Conservation (phyloP, 2,329 filamentous ascomycete genomes). For the Ophiostoma sp. region DNA sequence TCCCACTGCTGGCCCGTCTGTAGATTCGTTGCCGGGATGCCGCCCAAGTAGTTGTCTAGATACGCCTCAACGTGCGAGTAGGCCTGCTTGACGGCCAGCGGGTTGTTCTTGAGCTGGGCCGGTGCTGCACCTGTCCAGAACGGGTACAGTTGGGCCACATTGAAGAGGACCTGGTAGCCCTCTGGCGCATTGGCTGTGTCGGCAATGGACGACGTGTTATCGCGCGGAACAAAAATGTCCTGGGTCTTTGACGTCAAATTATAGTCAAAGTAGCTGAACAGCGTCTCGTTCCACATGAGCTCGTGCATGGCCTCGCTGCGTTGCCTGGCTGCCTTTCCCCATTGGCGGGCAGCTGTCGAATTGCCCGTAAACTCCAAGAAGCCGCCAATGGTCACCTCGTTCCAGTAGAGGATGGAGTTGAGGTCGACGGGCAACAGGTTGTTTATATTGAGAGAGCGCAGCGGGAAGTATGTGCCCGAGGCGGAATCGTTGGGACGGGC, state of each 20-base stretch:
- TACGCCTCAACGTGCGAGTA: constrained; percentile 50
- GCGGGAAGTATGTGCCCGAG: constrained; percentile 57
- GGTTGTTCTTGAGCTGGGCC: constrained; percentile 50
- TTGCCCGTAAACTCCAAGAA: constrained; percentile 51
- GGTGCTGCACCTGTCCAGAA: constrained; percentile 65
- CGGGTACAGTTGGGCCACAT: constrained; percentile 58
- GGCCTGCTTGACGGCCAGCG: constrained; percentile 50
- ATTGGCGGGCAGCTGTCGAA: constrained; percentile 42
- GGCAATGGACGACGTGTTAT: constrained; percentile 41
- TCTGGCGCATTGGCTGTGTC: constrained; percentile 45
- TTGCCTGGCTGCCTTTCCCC: constrained; percentile 38
- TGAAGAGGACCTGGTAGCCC: constrained; percentile 53
- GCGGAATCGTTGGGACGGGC: constrained; percentile 52
- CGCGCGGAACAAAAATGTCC: constrained; percentile 48
- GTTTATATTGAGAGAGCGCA: constrained; percentile 56
- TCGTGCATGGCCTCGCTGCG: constrained; percentile 58
- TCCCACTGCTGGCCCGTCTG: constrained; percentile 63
- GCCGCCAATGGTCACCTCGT: constrained; percentile 53
- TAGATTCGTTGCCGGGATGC: constrained; percentile 58
- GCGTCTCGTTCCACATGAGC: constrained; percentile 59
- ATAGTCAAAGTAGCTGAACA: constrained; percentile 63
- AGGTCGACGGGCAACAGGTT: constrained; percentile 59
- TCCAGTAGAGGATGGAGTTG: constrained; percentile 63
- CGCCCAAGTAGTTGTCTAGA: constrained; percentile 49
- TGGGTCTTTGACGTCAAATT: constrained; percentile 56